Evolutionary conservation across 306 rosid species (phyloP).

Genomic region (Cicer pinnatifidum): DNA sequence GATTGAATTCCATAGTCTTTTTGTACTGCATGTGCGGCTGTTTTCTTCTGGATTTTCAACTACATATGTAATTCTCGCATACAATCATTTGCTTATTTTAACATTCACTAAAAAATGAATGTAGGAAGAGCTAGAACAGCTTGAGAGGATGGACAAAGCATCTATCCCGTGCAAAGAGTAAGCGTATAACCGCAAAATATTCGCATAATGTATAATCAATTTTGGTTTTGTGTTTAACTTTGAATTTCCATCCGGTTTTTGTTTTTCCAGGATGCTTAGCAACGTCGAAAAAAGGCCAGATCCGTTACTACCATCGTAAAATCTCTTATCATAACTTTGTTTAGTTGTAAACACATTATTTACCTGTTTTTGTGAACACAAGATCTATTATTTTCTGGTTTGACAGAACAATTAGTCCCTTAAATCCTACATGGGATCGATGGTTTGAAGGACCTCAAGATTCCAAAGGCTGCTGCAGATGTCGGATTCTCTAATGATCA

Average conservation of each 20-base stretch:
- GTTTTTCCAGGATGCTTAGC: slow-evolving; percentile 67
- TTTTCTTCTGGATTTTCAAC: not conserved
- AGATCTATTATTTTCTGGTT: slow-evolving; percentile 33
- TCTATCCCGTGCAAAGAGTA: slow-evolving; percentile 85
- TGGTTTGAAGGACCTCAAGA: slow-evolving; percentile 98
- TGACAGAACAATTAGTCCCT: slow-evolving; percentile 76
- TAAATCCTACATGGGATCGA: slow-evolving; percentile 83
- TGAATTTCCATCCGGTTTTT: slow-evolving; percentile 9
- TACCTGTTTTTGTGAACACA: slow-evolving; percentile 27
- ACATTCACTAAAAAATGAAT: slow-evolving; percentile 4
- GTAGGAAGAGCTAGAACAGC: slow-evolving; percentile 88
- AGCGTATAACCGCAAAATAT: slow-evolving; percentile 41
- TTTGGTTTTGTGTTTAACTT: not conserved
- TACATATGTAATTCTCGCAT: not conserved
- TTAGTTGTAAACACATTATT: not conserved
- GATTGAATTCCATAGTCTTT: too few species aligned
- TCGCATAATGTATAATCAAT: not conserved
- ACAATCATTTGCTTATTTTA: not conserved
- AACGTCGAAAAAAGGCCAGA: slow-evolving; percentile 83
- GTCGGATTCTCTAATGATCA: slow-evolving; percentile 78
- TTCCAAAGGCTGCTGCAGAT: slow-evolving; percentile 84
- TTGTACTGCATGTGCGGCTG: too few species aligned
- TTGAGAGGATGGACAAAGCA: slow-evolving; percentile 74
- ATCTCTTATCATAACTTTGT: slow-evolving; percentile 26
- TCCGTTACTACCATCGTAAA: slow-evolving; percentile 83